These are phyloP conservation scores for Buxus sempervirens DNA, from an alignment of 164 flowering plant genomes.

Conservation along the genomic window DNA sequence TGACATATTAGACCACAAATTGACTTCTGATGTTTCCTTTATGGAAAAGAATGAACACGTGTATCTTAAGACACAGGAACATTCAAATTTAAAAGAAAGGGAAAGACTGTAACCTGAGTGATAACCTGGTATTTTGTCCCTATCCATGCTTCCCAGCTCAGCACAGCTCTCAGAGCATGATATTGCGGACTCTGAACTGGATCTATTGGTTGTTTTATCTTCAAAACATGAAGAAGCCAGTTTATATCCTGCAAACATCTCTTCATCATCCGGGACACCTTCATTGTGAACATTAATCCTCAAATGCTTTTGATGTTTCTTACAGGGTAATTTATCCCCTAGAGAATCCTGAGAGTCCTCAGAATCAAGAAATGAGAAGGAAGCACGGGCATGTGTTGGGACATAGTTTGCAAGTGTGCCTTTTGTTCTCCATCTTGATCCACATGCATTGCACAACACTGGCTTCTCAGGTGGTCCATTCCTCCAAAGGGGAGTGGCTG, in stretches of 20 bases:
- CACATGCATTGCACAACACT: constrained; percentile 49
- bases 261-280: background rate
- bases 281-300: background rate
- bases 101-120: too few relatives aligned
- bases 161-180: constrained; percentile 17
- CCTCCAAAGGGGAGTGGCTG: constrained; percentile 50
- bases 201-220: constrained; percentile 13
- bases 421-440: constrained; percentile 41
- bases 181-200: constrained; percentile 19
- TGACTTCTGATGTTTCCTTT: too few relatives aligned
- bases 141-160: constrained; percentile 6
- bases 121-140: constrained; percentile 10
- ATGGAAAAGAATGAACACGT: too few relatives aligned
- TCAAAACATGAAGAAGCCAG: background rate
- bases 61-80: too few relatives aligned
- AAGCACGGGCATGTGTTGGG: constrained; percentile 31
- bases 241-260: background rate
- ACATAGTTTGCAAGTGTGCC: constrained; percentile 35
- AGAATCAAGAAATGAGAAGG: constrained; percentile 7
- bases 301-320: background rate
- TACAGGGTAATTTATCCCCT: constrained; percentile 4
- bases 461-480: constrained; percentile 48
- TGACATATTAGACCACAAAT: too few relatives aligned
- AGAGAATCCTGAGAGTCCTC: background rate
- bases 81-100: too few relatives aligned